Conservation (phyloP, 2,329 filamentous ascomycete species). For the Alternaria arborescens region DNA sequence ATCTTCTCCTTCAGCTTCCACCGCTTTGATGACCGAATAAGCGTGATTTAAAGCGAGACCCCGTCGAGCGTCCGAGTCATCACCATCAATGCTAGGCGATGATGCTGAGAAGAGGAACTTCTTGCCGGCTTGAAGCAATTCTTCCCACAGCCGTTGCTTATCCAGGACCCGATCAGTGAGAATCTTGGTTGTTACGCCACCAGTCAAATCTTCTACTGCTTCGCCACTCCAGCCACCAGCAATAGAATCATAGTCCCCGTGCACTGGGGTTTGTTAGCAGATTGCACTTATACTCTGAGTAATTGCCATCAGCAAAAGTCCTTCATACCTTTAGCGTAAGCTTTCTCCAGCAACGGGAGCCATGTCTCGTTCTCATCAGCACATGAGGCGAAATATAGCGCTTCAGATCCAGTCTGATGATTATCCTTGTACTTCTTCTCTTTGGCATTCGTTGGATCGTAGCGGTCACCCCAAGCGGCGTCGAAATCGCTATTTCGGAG, state of each 20-base stretch:
- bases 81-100: constrained; percentile 63
- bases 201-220: constrained; percentile 66
- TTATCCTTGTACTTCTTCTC: constrained; percentile 70
- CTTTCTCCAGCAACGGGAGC: constrained; percentile 82
- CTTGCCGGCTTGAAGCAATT: constrained; percentile 76
- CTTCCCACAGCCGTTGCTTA: constrained; percentile 83
- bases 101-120: constrained; percentile 77
- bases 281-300: neutral
- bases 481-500: constrained; percentile 81
- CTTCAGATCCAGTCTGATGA: constrained; percentile 77
- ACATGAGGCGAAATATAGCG: constrained; percentile 80
- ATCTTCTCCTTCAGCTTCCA: constrained; percentile 60
- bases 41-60: constrained; percentile 58
- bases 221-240: constrained; percentile 71
- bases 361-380: constrained; percentile 80
- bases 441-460: constrained; percentile 65
- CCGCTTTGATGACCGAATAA: constrained; percentile 65
- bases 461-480: constrained; percentile 72
- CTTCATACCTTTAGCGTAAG: constrained; percentile 71
- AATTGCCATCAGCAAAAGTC: neutral
- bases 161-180: constrained; percentile 75
- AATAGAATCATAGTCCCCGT: constrained; percentile 80
- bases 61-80: constrained; percentile 65
- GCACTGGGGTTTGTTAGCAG: constrained; percentile 56
- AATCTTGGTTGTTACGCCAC: constrained; percentile 74